phyloP scores from a whole-genome alignment of 2,329 filamentous ascomycete species.

The Colletotrichum lentis region DNA sequence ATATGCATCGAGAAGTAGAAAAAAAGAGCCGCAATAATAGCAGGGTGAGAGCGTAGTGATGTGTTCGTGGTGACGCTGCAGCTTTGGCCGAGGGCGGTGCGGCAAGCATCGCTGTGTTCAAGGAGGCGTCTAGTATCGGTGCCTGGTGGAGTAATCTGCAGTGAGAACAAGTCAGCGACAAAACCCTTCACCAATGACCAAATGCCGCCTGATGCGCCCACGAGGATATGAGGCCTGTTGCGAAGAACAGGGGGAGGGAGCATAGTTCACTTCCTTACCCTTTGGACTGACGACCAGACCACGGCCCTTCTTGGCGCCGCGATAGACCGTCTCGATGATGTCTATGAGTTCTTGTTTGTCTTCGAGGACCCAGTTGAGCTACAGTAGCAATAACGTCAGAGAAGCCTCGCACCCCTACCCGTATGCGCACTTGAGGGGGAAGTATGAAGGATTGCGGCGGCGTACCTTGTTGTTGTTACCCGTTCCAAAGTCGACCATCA shows the following conservation, averaged over 20 bases:
- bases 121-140: slow-evolving; percentile 46
- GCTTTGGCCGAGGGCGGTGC: not conserved
- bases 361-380: slow-evolving; percentile 78
- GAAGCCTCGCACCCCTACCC: too few relatives aligned
- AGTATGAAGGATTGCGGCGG: slow-evolving; percentile 67
- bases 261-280: slow-evolving; percentile 48
- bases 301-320: slow-evolving; percentile 96
- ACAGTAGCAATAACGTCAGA: not conserved
- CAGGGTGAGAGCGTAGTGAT: not conserved
- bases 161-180: not conserved
- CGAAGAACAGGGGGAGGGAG: not conserved
- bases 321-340: slow-evolving; percentile 97
- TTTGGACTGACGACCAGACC: slow-evolving; percentile 97
- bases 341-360: slow-evolving; percentile 99
- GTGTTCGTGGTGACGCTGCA: not conserved
- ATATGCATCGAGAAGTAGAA: not conserved
- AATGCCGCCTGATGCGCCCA: not conserved
- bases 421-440: not conserved
- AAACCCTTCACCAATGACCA: not conserved
- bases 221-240: not conserved
- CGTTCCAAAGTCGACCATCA: slow-evolving; percentile 97
- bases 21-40: not conserved
- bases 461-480: slow-evolving; percentile 99
- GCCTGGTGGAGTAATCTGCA: slow-evolving; percentile 48
- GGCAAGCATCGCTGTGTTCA: slow-evolving; percentile 5